phyloP scores from a whole-genome alignment of 2,329 filamentous ascomycete species.

The Verticillium nubilum region DNA sequence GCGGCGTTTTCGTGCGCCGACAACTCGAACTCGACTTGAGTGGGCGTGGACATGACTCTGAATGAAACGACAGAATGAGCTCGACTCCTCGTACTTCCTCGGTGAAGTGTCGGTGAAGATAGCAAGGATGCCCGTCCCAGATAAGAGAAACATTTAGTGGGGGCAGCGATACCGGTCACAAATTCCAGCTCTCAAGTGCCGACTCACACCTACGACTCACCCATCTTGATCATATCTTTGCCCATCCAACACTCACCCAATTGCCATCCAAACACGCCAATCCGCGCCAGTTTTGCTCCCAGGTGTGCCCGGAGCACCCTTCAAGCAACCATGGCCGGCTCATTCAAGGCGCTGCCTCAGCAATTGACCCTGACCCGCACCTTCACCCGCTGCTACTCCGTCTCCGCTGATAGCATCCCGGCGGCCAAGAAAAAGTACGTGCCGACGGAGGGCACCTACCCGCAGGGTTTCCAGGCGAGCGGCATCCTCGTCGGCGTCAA shows the following conservation, averaged over 20 bases:
- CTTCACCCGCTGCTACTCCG: constrained; percentile 48
- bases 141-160: background rate
- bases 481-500: constrained; percentile 93
- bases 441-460: constrained; percentile 78
- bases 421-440: constrained; percentile 86
- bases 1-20: constrained; percentile 36
- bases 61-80: too few relatives aligned
- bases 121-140: background rate
- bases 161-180: background rate
- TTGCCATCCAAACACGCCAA: background rate
- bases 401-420: constrained; percentile 59
- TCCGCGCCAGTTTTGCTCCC: background rate
- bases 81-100: background rate
- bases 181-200: background rate
- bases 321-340: constrained; percentile 7
- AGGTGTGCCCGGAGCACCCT: background rate
- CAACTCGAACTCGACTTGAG: constrained; percentile 27
- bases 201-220: background rate
- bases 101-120: background rate
- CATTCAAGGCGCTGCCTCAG: constrained; percentile 10
- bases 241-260: background rate
- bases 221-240: too few relatives aligned
- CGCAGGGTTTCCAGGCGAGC: constrained; percentile 81
- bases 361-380: constrained; percentile 7
- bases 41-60: background rate